phyloP scores from a whole-genome alignment of 1,284 basidiomycete species.

The Cystobasidium sp. region DNA sequence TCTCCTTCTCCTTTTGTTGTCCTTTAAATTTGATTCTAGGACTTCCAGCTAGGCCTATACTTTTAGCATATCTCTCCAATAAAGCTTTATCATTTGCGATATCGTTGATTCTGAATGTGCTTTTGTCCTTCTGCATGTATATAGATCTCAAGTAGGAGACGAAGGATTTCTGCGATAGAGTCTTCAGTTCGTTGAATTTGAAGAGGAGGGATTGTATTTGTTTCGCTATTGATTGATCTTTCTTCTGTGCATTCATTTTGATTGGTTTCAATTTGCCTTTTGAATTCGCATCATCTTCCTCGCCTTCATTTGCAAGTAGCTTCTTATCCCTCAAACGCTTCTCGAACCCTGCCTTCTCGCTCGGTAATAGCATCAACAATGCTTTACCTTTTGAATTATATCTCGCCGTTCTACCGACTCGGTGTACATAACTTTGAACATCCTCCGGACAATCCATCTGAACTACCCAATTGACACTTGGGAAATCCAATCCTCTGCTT shows the following conservation, averaged over 20 bases:
- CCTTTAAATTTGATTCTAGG: conserved; percentile 87
- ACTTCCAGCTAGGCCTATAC: conserved; percentile 88
- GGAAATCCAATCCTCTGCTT: conserved; percentile 95
- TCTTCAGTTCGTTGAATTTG: conserved; percentile 96
- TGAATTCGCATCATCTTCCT: conserved; percentile 41
- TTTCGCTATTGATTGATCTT: conserved; percentile 81
- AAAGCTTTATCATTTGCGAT: conserved; percentile 77
- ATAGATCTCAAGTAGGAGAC: conserved; percentile 94
- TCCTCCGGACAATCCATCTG: conserved; percentile 98
- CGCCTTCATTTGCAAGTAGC: conserved; percentile 57
- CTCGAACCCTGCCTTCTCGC: conserved; percentile 89
- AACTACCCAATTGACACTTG: conserved; percentile 94
- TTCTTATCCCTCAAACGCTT: conserved; percentile 72
- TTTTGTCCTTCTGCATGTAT: conserved; percentile 91
- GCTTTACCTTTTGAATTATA: conserved; percentile 90
- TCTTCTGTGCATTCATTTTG: conserved; percentile 81
- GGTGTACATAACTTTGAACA: conserved; percentile 96
- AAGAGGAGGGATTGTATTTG: conserved; percentile 92
- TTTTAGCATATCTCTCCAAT: conserved; percentile 80
- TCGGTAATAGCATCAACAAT: conserved; percentile 80
- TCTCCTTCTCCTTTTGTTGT: conserved; percentile 68
- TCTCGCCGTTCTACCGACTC: conserved; percentile 92
- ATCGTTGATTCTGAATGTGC: conserved; percentile 66
- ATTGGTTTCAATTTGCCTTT: conserved; percentile 67
- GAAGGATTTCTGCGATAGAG: conserved; percentile 92